Percentiles rank a stretch among this genome's conserved stretches.
phyloP scores from a whole-genome alignment of 2,329 filamentous ascomycete species.

The Elsinoe perseae region DNA sequence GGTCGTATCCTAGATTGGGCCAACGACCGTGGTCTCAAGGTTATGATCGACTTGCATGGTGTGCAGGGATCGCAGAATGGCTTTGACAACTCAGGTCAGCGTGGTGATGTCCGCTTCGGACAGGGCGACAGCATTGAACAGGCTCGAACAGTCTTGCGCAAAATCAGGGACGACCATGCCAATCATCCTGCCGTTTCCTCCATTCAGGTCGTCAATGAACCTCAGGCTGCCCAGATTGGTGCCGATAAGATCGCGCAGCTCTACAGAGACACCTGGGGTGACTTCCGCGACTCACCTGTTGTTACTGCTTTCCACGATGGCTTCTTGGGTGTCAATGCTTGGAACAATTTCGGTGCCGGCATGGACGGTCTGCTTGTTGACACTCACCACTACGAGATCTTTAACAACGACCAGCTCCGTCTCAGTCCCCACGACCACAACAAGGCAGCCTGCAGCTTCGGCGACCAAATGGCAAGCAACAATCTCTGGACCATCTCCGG shows the following conservation, averaged over 20 bases:
- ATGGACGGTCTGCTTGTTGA: slow-evolving; percentile 40
- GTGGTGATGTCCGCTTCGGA: slow-evolving; percentile 41
- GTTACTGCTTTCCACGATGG: slow-evolving; percentile 42
- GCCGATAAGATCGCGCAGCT: slow-evolving; percentile 39
- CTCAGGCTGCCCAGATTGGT: slow-evolving; percentile 36
- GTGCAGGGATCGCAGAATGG: slow-evolving; percentile 58
- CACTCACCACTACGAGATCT: slow-evolving; percentile 44
- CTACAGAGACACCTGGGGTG: slow-evolving; percentile 43
- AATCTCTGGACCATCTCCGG: slow-evolving; percentile 42
- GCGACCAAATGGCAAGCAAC: slow-evolving; percentile 38
- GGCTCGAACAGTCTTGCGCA: slow-evolving; percentile 38
- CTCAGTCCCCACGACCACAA: slow-evolving; percentile 36
- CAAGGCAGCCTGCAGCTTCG: slow-evolving; percentile 38
- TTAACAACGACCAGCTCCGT: slow-evolving; percentile 32
- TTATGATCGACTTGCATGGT: slow-evolving; percentile 62
- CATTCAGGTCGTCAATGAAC: slow-evolving; percentile 44
- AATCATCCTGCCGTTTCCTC: slow-evolving; percentile 39
- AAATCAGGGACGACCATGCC: slow-evolving; percentile 40
- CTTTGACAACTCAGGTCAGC: slow-evolving; percentile 56
- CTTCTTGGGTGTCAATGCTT: slow-evolving; percentile 38
- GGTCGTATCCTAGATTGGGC: slow-evolving; percentile 55
- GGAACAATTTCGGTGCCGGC: slow-evolving; percentile 37
- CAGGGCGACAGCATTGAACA: slow-evolving; percentile 37
- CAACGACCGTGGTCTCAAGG: slow-evolving; percentile 49
- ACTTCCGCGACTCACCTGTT: slow-evolving; percentile 35